Evolutionary conservation across 2,329 filamentous ascomycete species (phyloP).

Genomic region (Colletotrichum sp.): DNA sequence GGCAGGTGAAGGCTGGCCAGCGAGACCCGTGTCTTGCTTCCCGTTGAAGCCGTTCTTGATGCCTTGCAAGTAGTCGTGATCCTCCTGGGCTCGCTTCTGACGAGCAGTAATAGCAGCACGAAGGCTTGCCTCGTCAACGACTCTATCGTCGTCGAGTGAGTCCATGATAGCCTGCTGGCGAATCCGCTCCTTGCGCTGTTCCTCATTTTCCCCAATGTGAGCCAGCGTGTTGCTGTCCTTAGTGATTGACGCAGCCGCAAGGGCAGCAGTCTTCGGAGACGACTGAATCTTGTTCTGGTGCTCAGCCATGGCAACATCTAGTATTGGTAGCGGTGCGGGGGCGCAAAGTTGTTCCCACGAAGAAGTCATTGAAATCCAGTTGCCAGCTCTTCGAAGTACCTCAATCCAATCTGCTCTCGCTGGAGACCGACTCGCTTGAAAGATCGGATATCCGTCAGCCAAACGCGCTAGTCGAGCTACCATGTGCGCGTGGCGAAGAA

Average conservation of each 20-base stretch:
- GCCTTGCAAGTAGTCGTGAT: conserved; percentile 33
- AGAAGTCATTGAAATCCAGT: conserved; percentile 70
- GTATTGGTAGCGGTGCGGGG: conserved; percentile 56
- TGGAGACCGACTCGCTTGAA: conserved; percentile 73
- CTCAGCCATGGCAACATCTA: conserved; percentile 22
- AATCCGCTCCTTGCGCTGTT: conserved; percentile 62
- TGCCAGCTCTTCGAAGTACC: conserved; percentile 68
- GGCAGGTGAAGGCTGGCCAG: conserved; percentile 12
- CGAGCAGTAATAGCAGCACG: conserved; percentile 66
- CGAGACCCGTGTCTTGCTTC: conserved; percentile 19
- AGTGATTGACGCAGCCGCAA: conserved; percentile 40
- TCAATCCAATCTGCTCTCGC: conserved; percentile 83
- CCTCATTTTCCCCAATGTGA: conserved; percentile 45
- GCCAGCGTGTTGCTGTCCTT: conserved; percentile 28
- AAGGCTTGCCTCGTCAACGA: conserved; percentile 70
- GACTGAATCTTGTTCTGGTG: conserved; percentile 24
- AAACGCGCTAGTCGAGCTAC: conserved; percentile 76
- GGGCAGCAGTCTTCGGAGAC: conserved; percentile 31
- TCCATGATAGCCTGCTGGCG: conserved; percentile 72
- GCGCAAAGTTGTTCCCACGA: conserved; percentile 76
- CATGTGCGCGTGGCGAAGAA: conserved; percentile 82
- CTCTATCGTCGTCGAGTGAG: conserved; percentile 70
- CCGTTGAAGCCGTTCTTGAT: conserved; percentile 23
- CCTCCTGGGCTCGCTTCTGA: conserved; percentile 63
- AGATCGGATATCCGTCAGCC: conserved; percentile 81